Evolutionary conservation across 495 filamentous ascomycete species (phyloP), one percentile per base, ranked within the genome.

Genomic region (Pyronema omphalodes): DNA sequence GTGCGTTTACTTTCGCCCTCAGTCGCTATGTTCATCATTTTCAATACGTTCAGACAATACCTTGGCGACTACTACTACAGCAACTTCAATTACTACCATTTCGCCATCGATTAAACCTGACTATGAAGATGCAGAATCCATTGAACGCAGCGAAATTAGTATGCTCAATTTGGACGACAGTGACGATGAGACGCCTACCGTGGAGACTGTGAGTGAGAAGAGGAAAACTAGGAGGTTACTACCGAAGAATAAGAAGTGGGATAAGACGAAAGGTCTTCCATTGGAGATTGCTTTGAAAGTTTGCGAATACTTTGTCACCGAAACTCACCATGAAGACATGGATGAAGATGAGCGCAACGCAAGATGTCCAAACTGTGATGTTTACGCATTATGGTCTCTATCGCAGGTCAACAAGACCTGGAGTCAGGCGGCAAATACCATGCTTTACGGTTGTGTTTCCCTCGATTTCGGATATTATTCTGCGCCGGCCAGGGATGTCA

Each of bases 391-490:
- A 9, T 46, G 41, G 39, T 11, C 52, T n/a, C 37, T 54, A 7
- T 23, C 52, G 8, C 29, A 45, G 40, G 36, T 39, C 11, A 45
- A 39, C 6, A 39, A 41, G 7, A 17, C 52, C 6, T 54, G 52
- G 52, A 45, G n/a, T 41, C 33, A 33, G 29, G 52, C 52, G n/a
- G 52, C 52, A 12, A 45, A 9, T 34, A 11, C 11, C 14, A 44
- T 36, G 9, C 41, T 54, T 7, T 54, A 54, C 41, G 12, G 41
- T 18, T 12, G 8, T 9, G 23, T 54, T 8, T 44, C 52, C 11
- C 41, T 54, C 29, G 52, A 54, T 29, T 54, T 54, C 45, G 52
- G 52, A 45, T 46, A 54, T 39, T 44, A 54, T 46, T 14, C 52
- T 2, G 15, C n/a, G 23, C 41, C 52, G 11, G 29, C 36, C 8